Evolutionary conservation across 2,329 filamentous ascomycete genomes (phyloP).

Genomic region (Dothidotthia symphoricarpi): DNA sequence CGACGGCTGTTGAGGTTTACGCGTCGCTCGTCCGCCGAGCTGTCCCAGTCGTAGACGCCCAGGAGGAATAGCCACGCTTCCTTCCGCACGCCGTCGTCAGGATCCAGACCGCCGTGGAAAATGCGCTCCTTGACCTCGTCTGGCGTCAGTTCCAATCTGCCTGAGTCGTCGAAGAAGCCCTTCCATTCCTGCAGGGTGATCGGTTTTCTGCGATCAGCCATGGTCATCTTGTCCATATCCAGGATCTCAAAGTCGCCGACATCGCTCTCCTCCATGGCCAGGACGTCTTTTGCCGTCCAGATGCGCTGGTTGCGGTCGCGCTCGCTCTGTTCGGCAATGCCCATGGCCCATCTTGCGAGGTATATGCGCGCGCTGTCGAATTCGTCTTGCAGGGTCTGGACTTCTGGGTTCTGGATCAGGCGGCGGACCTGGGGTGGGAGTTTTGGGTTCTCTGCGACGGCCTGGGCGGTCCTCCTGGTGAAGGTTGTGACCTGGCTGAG

Average conservation of each 20-base stretch:
- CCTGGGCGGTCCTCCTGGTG: conserved; percentile 85
- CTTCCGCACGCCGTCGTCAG: conserved; percentile 88
- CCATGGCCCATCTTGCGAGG: conserved; percentile 96
- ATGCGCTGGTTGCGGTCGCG: conserved; percentile 79
- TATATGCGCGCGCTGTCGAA: conserved; percentile 96
- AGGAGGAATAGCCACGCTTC: conserved; percentile 95
- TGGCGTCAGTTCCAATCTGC: conserved; percentile 72
- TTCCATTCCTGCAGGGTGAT: conserved; percentile 86
- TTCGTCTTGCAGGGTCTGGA: conserved; percentile 92
- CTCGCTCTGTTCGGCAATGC: conserved; percentile 95
- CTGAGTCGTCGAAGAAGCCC: conserved; percentile 80
- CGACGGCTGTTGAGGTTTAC: conserved; percentile 79
- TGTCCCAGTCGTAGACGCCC: conserved; percentile 91
- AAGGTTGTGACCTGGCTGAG: conserved; percentile 97
- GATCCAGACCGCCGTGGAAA: conserved; percentile 87
- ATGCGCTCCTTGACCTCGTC: conserved; percentile 97
- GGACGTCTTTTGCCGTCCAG: conserved; percentile 88
- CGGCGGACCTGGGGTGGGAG: conserved; percentile 84
- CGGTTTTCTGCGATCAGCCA: conserved; percentile 73
- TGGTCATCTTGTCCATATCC: conserved; percentile 70
- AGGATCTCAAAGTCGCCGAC: conserved; percentile 95
- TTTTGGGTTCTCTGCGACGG: conserved; percentile 86
- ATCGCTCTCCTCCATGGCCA: conserved; percentile 91
- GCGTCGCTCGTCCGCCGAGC: conserved; percentile 78
- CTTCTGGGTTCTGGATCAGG: conserved; percentile 84